Percentiles rank a stretch among this genome's conserved stretches.
phyloP scores from a whole-genome alignment of 2,329 filamentous ascomycete genomes.

The Talaromyces sp. region DNA sequence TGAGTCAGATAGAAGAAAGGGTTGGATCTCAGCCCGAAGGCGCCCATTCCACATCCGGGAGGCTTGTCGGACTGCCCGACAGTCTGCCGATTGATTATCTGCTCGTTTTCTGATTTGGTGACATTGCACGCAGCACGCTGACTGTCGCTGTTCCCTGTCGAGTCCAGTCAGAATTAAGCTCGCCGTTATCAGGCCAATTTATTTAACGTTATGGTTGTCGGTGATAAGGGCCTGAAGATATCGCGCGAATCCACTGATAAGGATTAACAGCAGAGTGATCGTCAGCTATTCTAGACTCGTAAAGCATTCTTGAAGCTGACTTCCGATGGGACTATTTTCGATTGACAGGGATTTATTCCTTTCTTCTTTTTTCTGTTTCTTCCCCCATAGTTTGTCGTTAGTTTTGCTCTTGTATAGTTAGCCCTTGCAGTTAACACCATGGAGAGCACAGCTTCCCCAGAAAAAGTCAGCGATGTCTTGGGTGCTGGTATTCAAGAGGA shows the following conservation, averaged over 20 bases:
- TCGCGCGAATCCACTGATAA: slow-evolving; percentile 11
- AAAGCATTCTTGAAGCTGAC: background rate
- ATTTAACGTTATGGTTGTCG: background rate
- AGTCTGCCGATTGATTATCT: background rate
- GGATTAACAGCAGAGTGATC: background rate
- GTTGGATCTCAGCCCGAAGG: background rate
- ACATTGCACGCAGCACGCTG: background rate
- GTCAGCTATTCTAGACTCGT: background rate
- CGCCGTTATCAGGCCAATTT: background rate
- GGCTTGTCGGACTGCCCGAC: background rate
- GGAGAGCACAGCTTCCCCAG: background rate
- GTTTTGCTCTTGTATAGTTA: background rate
- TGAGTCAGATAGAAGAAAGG: background rate
- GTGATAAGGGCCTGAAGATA: background rate
- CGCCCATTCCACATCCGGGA: background rate
- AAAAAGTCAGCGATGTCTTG: background rate
- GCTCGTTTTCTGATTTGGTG: background rate
- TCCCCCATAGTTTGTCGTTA: background rate
- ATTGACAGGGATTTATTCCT: background rate
- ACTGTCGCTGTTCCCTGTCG: background rate
- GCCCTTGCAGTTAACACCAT: background rate
- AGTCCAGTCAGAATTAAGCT: background rate
- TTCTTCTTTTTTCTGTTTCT: background rate
- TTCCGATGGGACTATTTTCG: background rate
- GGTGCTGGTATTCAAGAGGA: slow-evolving; percentile 9